Base-by-base conservation (phyloP, 331 rosid genomes). In the Stylosanthes scabra region DNA sequence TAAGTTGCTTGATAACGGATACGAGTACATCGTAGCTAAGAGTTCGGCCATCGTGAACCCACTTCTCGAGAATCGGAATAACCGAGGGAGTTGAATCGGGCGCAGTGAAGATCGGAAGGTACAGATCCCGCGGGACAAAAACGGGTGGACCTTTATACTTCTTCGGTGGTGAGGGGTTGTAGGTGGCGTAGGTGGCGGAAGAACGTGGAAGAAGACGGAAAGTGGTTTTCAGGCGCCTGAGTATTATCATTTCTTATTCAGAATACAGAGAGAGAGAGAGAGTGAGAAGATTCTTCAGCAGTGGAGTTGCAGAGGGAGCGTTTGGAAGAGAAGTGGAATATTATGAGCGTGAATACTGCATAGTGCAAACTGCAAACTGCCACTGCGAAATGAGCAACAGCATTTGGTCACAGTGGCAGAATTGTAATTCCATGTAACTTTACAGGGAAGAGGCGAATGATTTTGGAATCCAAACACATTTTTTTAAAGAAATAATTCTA, bases 11-110 rank as follows among this genome's bases (percentile, higher is more conserved):
- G 25, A 78, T 46, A 10, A 78, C 71, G 12, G 6, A 0, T 11
- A 65, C 1, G 20, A 78, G 79, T 4, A 2, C 64, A 16, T 1
- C 15, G 62, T 57, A 56, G 45, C 12, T 16, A 2, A 69, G 71
- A 16, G 51, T 28, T 58, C 28, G 5, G 16, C 77, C 78, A 62
- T 82, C 67, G 6, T 27, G 12, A 31, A 78, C 4, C 80, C 86
- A 78, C 15, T 69, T 55, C 28, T 82, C 78, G 52, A 78, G 80
- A 31, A 82, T 11, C 39, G 72, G 80, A 2, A 74, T 16, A 14
- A 64, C 54, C 9, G 78, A 47, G 27, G 5, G 52, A 27, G 11
- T 54, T 8, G 51, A 77, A 29, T 57, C 63, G 16, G 66, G 49
- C 4, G 9, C 0, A 2, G 71, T 74, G 12, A 66, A 78, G 60